Evolutionary conservation across 2,329 filamentous ascomycete genomes (phyloP).

Genomic region (Drechslera avenae): DNA sequence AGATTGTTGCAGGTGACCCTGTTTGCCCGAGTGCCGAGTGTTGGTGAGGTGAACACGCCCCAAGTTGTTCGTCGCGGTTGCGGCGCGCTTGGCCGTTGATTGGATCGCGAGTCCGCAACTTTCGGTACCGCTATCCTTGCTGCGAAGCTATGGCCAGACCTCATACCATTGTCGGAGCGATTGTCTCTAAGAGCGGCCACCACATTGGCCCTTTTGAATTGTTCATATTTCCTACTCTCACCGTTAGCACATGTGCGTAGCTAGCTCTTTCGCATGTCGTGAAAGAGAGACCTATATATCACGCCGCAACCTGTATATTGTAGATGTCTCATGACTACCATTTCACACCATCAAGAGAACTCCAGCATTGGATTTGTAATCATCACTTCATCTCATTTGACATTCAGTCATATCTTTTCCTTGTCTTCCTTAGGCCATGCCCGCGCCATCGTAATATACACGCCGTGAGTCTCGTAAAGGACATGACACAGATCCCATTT

Average conservation of each 20-base stretch:
- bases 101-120: constrained; percentile 24
- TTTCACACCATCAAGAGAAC: neutral
- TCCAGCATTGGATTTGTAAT: neutral
- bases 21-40: constrained; percentile 5
- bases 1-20: neutral
- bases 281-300: neutral
- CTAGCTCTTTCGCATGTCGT: neutral
- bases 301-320: neutral
- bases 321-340: neutral
- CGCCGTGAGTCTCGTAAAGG: neutral
- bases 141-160: constrained; percentile 8
- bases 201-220: no score
- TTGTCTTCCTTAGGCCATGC: neutral
- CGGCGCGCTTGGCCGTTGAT: constrained; percentile 21
- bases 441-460: neutral
- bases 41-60: constrained; percentile 3
- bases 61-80: constrained; percentile 16
- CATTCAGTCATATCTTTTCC: no score
- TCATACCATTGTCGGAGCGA: neutral
- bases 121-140: constrained; percentile 15
- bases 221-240: neutral
- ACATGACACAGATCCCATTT: neutral
- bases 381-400: neutral
- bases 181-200: neutral
- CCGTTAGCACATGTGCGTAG: neutral